Conservation (phyloP, 164 flowering plant species). For the Paratinospora sagittata region DNA sequence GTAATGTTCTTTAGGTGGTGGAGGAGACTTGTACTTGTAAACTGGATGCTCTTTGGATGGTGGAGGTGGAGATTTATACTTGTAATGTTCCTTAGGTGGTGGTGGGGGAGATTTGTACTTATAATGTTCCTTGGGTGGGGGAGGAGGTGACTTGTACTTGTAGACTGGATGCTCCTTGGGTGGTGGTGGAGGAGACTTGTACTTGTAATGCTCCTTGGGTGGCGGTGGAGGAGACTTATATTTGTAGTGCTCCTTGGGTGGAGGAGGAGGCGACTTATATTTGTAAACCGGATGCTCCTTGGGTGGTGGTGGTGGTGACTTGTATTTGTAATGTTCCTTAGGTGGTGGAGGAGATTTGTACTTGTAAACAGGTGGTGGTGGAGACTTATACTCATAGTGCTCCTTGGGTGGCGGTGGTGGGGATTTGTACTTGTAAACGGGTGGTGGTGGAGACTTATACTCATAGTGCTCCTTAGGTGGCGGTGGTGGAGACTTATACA, state of each 20-base stretch:
- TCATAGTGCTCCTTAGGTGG: neutral
- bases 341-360: neutral
- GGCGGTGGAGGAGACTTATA: neutral
- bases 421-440: neutral
- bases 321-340: neutral
- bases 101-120: slow-evolving; percentile 10
- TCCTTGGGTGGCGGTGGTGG: neutral
- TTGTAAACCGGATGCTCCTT: neutral
- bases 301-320: neutral
- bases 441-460: slow-evolving; percentile 10
- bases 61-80: too few relatives aligned
- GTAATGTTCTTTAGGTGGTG: too few relatives aligned
- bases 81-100: too few relatives aligned
- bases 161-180: neutral
- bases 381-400: too few relatives aligned
- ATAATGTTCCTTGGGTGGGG: neutral
- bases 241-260: neutral
- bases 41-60: too few relatives aligned
- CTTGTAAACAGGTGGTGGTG: too few relatives aligned
- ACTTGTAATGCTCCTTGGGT: neutral
- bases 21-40: too few relatives aligned
- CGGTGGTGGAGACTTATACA: neutral
- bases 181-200: neutral
- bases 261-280: neutral
- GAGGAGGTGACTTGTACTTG: slow-evolving; percentile 2